phyloP scores from a whole-genome alignment of 345 rosid species.

The Citrus sp. region DNA sequence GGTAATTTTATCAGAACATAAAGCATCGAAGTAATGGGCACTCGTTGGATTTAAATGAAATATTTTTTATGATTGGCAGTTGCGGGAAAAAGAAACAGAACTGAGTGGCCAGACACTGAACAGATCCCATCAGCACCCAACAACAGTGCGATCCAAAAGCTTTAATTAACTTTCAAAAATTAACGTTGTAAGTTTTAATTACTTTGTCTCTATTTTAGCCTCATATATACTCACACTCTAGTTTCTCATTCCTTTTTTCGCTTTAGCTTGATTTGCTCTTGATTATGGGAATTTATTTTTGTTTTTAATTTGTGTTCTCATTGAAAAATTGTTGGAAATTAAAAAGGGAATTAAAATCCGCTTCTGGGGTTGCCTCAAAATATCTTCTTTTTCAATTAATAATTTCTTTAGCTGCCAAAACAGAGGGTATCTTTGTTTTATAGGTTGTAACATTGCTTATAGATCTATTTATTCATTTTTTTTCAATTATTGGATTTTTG shows the following conservation, averaged over 20 bases:
- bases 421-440: not conserved
- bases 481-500: slow-evolving; percentile 11
- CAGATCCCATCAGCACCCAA: not conserved
- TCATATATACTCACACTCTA: not conserved
- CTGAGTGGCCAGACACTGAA: not conserved
- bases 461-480: not conserved
- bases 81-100: not conserved
- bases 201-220: not conserved
- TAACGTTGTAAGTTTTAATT: not conserved
- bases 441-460: not conserved
- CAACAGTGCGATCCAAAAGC: not conserved
- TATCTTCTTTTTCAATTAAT: not conserved
- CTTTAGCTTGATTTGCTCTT: not conserved
- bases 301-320: not conserved
- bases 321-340: not conserved
- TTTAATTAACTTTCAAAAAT: no score
- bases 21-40: no score
- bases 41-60: not conserved
- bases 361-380: not conserved
- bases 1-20: not conserved
- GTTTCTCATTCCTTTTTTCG: not conserved
- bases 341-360: not conserved
- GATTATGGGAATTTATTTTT: not conserved
- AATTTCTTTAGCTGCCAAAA: not conserved
- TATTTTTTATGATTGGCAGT: not conserved